phyloP scores from a whole-genome alignment of 768 basidiomycete genomes.

The Suillus occidentalis region DNA sequence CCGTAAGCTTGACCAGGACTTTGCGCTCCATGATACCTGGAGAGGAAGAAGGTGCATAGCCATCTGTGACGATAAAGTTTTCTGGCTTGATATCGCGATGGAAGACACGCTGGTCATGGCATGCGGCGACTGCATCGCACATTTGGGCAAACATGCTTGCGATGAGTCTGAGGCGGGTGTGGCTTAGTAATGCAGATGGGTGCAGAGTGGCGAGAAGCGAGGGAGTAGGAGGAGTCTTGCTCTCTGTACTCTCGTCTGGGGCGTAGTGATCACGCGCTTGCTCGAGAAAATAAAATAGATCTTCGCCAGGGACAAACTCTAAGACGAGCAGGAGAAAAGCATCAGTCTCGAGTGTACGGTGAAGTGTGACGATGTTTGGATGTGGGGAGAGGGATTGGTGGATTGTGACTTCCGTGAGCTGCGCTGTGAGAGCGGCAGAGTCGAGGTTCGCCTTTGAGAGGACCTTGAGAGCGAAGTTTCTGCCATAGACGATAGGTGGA shows the following conservation, averaged over 20 bases:
- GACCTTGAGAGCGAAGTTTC: constrained; percentile 94
- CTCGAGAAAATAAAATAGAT: constrained; percentile 97
- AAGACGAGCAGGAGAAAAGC: constrained; percentile 90
- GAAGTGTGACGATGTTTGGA: constrained; percentile 92
- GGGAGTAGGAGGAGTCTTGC: constrained; percentile 85
- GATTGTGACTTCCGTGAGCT: constrained; percentile 93
- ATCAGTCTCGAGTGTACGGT: constrained; percentile 89
- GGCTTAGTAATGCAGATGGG: constrained; percentile 79
- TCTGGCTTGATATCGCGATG: constrained; percentile 99
- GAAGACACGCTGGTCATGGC: constrained; percentile 87
- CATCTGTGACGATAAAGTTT: constrained; percentile 95
- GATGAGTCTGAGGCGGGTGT: constrained; percentile 87
- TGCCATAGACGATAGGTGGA: constrained; percentile 55
- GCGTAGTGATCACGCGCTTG: constrained; percentile 89
- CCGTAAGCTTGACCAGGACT: constrained; percentile 94
- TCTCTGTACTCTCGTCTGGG: constrained; percentile 18
- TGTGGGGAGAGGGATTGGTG: constrained; percentile 91
- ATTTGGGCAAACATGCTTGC: constrained; percentile 98
- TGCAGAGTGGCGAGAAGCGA: constrained; percentile 83
- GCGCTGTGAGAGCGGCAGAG: constrained; percentile 81
- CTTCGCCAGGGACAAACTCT: constrained; percentile 96
- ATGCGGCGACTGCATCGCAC: constrained; percentile 96
- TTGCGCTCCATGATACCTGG: constrained; percentile 65
- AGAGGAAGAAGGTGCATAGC: constrained; percentile 45
- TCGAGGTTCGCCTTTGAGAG: constrained; percentile 92